phyloP scores from a whole-genome alignment of 139 green algal genomes.

The Chlorella sp. region DNA sequence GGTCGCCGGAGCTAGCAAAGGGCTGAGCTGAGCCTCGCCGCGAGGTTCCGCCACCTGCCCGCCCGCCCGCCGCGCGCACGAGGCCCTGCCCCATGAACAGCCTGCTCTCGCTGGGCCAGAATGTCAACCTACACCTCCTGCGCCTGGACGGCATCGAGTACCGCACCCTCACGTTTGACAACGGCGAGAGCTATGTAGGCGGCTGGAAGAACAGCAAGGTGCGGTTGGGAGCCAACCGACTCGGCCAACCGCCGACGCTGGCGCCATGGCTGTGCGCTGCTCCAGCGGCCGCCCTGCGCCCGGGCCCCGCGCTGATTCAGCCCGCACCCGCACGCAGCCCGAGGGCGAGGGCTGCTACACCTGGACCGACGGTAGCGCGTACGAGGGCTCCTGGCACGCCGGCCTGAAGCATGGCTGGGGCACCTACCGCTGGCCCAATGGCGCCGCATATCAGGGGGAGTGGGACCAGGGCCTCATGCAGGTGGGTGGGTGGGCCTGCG shows the following conservation, averaged over 20 bases:
- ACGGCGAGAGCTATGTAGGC: slow-evolving; percentile 51
- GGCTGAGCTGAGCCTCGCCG: neutral
- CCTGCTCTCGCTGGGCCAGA: slow-evolving; percentile 9
- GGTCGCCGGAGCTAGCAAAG: neutral
- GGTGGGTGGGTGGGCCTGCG: neutral
- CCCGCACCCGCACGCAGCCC: slow-evolving; percentile 53
- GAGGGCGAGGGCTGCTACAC: slow-evolving; percentile 77
- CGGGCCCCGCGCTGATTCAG: too few species aligned
- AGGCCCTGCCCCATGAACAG: slow-evolving; percentile 4
- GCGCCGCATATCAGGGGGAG: slow-evolving; percentile 72
- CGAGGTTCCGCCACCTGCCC: neutral
- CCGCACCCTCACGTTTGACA: slow-evolving; percentile 35
- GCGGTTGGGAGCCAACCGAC: neutral
- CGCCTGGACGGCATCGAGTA: slow-evolving; percentile 30
- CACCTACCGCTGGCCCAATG: slow-evolving; percentile 73
- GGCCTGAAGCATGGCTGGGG: slow-evolving; percentile 75
- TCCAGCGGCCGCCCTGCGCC: too few species aligned
- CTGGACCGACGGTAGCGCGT: slow-evolving; percentile 71
- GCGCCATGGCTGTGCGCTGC: too few species aligned
- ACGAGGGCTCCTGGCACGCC: slow-evolving; percentile 72
- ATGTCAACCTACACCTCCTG: slow-evolving; percentile 25
- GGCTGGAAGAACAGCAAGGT: slow-evolving; percentile 41
- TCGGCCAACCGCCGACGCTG: neutral
- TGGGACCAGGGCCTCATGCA: slow-evolving; percentile 76
- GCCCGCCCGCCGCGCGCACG: neutral